Percentiles rank a stretch among this genome's conserved stretches.
phyloP scores from a whole-genome alignment of 2,329 filamentous ascomycete species.

The Nemania serpens region DNA sequence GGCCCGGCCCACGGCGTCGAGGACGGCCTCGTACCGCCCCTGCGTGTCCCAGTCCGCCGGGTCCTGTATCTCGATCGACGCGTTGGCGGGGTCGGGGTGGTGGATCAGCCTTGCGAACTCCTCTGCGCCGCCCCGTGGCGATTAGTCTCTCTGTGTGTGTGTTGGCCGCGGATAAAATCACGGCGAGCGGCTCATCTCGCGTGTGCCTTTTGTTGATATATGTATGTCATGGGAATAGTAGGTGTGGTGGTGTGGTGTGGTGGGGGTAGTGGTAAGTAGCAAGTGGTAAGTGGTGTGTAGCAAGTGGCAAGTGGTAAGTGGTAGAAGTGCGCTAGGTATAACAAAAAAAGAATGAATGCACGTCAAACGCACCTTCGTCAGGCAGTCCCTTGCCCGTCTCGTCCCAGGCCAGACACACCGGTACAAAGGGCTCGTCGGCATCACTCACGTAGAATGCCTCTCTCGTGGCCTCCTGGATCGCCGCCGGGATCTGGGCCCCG shows the following conservation, averaged over 20 bases:
- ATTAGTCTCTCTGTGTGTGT: conserved; percentile 1
- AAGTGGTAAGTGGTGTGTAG: too few species aligned
- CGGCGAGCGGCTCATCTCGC: too few species aligned
- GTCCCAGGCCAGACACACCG: conserved; percentile 69
- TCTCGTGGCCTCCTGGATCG: conserved; percentile 55
- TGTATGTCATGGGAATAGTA: too few species aligned
- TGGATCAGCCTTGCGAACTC: conserved; percentile 72
- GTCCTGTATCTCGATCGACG: conserved; percentile 67
- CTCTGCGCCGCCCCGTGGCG: conserved; percentile 49
- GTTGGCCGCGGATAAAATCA: neutral
- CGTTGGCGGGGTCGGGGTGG: conserved; percentile 57
- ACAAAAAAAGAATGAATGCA: neutral
- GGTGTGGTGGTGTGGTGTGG: too few species aligned
- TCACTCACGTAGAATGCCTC: conserved; percentile 77
- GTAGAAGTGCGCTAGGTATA: neutral
- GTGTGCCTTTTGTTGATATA: too few species aligned
- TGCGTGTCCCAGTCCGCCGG: conserved; percentile 73
- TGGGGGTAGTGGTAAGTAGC: too few species aligned
- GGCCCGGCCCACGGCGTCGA: conserved; percentile 70
- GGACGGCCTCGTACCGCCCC: conserved; percentile 70
- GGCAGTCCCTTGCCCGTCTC: conserved; percentile 58
- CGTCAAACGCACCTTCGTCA: conserved; percentile 61
- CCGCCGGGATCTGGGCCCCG: conserved; percentile 63
- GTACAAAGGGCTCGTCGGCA: conserved; percentile 83
- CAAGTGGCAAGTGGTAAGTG: too few species aligned